Evolutionary conservation across 2,329 filamentous ascomycete species (phyloP).

Genomic region (Pseudogymnoascus pannorum): DNA sequence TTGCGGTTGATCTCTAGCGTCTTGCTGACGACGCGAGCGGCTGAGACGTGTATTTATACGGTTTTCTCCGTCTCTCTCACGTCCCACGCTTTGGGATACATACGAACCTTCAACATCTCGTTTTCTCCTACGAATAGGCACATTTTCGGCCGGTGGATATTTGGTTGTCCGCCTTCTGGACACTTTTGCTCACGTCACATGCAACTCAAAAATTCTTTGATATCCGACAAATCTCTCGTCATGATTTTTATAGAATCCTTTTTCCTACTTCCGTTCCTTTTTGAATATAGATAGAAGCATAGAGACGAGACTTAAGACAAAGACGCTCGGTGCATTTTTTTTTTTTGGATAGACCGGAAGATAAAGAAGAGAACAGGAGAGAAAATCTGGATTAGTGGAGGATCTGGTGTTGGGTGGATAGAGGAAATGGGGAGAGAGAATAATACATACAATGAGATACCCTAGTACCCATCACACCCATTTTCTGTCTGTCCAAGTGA

Average conservation of each 20-base stretch:
- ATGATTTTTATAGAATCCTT: neutral
- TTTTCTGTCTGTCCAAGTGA: neutral
- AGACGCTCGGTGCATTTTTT: neutral
- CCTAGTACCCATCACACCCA: neutral
- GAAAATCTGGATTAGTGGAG: neutral
- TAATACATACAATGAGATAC: conserved; percentile 5
- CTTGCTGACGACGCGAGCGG: neutral
- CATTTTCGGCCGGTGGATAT: neutral
- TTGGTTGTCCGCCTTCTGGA: neutral
- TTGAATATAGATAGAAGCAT: neutral
- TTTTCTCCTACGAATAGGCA: neutral
- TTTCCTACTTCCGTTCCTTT: neutral
- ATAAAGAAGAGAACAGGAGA: neutral
- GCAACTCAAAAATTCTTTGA: neutral
- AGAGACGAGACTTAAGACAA: neutral
- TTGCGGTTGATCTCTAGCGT: neutral
- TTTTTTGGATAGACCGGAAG: neutral
- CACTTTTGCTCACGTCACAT: neutral
- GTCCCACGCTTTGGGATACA: neutral
- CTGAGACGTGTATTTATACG: neutral
- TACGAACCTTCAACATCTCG: neutral
- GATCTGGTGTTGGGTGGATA: neutral
- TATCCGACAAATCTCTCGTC: neutral
- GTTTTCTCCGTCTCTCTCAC: neutral
- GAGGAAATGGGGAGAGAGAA: neutral